Evolutionary conservation across 2,329 filamentous ascomycete species (phyloP), one percentile per base, ranked within the genome.

Genomic region (Exophiala spinifera): DNA sequence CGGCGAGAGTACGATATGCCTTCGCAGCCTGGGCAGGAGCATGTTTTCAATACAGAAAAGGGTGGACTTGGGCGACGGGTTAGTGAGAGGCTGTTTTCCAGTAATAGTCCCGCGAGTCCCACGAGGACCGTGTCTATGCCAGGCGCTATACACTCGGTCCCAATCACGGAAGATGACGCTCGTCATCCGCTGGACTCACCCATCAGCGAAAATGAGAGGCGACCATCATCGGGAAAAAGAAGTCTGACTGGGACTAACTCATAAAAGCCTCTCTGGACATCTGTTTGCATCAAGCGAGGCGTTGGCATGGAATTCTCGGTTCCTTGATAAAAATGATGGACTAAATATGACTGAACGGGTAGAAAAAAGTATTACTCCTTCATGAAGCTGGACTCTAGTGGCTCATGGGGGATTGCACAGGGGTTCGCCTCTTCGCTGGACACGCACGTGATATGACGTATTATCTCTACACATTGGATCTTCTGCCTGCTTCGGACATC

Each of bases 1-100:
- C 78, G 91, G 64, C 70, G 73, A 65, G 73, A 76, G 66, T 77
- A 77, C 71, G 70, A 73, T 67, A 49, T 57, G 8, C 37, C 56
- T 13, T 4, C 51, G 14, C 36, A 52, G 17, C 23, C 49, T 14
- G 44, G 36, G n/a, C 42, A 56, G 21, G 46, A 37, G 25, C 49
- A 51, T 23, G 57, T 56, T 11, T 63, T 63, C 51, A 61, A 62
- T 37, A 34, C 57, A 8, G 63, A 63, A 6, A 63, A 65, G 51
- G 39, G 46, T 33, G 34, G 31, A 3, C 49, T 65, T 10, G 51
- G 54, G 25, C 55, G 63, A 36, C 39, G 59, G 19, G 58, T 63
- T 21, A 63, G 61, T 46, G 63, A 65, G 45, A 45, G 63, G 33
- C 48, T 64, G 7, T 65, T 64, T 39, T 33, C 61, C 1, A 52